Conservation (phyloP, 2,329 filamentous ascomycete genomes). For the Ophiostoma sp. region DNA sequence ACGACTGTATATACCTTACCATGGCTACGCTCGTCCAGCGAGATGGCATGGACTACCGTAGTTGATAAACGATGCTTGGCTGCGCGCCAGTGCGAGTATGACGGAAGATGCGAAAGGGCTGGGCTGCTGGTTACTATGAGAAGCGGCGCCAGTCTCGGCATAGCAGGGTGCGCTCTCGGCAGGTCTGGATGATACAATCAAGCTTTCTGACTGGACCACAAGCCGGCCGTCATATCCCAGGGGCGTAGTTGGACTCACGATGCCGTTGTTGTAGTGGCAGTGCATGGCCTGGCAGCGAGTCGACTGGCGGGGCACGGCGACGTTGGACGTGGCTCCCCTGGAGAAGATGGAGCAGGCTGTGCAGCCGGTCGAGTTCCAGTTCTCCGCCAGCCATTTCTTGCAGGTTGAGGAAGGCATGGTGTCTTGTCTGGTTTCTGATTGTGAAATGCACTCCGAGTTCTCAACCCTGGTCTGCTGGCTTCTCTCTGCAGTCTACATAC, state of each 20-base stretch:
- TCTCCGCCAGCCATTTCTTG: neutral
- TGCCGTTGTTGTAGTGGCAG: conserved; percentile 19
- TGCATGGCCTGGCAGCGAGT: neutral
- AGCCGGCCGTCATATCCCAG: conserved; percentile 7
- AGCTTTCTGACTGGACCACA: too few relatives aligned
- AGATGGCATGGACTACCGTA: neutral
- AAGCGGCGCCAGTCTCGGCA: neutral
- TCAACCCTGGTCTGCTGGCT: neutral
- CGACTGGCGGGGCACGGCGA: neutral
- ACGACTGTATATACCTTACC: neutral
- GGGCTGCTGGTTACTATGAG: neutral
- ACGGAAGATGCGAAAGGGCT: neutral
- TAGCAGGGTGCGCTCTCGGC: neutral
- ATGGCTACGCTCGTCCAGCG: neutral
- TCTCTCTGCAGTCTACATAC: neutral
- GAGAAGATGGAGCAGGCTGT: neutral
- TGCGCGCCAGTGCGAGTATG: neutral
- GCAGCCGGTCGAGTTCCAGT: neutral
- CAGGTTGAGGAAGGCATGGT: neutral
- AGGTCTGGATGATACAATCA: neutral
- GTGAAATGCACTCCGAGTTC: neutral
- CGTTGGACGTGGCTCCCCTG: neutral
- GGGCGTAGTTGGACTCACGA: conserved; percentile 9
- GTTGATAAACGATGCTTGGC: neutral
- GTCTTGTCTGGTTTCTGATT: neutral